These are phyloP conservation scores for Vaccinium corymbosum DNA, from an alignment of 148 eudicot species.

Conservation along the genomic window DNA sequence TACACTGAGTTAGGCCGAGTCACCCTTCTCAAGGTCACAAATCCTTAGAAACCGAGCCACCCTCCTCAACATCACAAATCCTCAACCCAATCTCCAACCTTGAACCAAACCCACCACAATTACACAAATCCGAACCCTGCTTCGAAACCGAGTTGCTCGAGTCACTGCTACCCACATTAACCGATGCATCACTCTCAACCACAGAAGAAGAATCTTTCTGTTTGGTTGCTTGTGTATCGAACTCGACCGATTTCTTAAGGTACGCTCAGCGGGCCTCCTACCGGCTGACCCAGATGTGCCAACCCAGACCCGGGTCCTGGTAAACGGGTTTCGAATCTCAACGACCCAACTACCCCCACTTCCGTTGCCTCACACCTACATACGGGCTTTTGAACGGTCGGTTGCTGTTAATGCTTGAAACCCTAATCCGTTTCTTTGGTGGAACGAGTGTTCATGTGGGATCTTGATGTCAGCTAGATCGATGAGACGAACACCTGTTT, in stretches of 20 bases:
- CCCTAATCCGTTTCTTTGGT: neutral
- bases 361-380: constrained; percentile 2
- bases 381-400: neutral
- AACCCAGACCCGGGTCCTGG: constrained; percentile 5
- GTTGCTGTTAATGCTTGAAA: neutral
- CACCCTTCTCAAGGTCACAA: too few relatives aligned
- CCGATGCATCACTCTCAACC: neutral
- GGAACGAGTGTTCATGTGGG: neutral
- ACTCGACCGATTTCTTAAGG: neutral
- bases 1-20: neutral
- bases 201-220: neutral
- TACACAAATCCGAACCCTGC: neutral
- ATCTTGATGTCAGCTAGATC: neutral
- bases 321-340: constrained; percentile 14
- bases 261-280: neutral
- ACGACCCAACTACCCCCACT: constrained; percentile 14
- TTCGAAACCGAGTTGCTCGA: neutral
- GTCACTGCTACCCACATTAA: neutral
- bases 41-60: neutral
- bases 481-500: neutral
- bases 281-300: neutral
- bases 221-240: neutral
- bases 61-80: neutral
- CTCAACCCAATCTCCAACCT: neutral
- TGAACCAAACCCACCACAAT: neutral